Evolutionary conservation across 805 yeast genomes (phyloP).

Genomic region (Candida cerambycidarum): DNA sequence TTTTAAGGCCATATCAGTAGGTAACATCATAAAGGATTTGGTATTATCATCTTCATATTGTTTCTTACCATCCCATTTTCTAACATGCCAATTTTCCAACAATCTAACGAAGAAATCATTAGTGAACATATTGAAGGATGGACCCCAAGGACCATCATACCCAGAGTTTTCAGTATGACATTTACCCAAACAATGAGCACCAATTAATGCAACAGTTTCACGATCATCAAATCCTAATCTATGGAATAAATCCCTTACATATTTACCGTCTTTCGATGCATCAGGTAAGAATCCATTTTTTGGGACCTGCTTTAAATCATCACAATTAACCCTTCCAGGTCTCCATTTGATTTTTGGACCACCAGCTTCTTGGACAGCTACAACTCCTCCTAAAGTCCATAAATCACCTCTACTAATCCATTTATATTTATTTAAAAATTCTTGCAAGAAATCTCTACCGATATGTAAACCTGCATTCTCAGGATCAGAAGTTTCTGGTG

Average conservation of each 20-base stretch:
- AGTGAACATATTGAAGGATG: constrained; percentile 39
- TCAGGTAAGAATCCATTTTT: constrained; percentile 74
- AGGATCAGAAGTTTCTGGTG: constrained; percentile 32
- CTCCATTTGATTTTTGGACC: constrained; percentile 82
- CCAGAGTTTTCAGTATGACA: constrained; percentile 40
- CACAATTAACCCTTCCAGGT: constrained; percentile 72
- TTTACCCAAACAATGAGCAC: constrained; percentile 43
- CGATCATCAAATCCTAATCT: constrained; percentile 49
- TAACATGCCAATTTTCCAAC: constrained; percentile 55
- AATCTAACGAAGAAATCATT: constrained; percentile 40
- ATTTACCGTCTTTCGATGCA: constrained; percentile 62
- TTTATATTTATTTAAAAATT: constrained; percentile 55
- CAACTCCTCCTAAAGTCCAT: constrained; percentile 77
- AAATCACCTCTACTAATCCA: constrained; percentile 81
- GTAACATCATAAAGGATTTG: constrained; percentile 53
- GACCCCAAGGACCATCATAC: constrained; percentile 47
- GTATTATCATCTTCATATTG: constrained; percentile 42
- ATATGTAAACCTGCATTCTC: constrained; percentile 63
- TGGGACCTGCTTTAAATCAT: constrained; percentile 50
- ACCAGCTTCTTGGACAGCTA: constrained; percentile 73
- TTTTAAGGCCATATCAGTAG: constrained; percentile 55
- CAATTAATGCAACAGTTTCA: constrained; percentile 43
- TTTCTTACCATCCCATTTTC: constrained; percentile 40
- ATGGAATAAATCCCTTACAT: constrained; percentile 61
- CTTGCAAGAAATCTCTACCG: constrained; percentile 56